phyloP scores from a whole-genome alignment of 768 basidiomycete species.

The Naganishia vishniacii region DNA sequence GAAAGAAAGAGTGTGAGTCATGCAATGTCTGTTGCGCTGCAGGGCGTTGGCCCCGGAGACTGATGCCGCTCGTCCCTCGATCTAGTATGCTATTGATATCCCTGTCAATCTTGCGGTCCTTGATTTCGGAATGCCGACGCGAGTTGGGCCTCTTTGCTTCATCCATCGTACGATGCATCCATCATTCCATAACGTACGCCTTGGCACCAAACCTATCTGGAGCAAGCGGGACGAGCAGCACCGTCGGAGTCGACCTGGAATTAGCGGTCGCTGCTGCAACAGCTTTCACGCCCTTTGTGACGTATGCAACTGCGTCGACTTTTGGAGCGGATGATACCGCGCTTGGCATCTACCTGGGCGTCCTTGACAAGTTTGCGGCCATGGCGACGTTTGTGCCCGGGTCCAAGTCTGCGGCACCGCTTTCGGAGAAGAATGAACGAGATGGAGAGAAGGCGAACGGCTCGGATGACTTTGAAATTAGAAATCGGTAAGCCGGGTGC shows the following conservation, averaged over 20 bases:
- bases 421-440: neutral
- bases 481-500: constrained; percentile 61
- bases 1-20: constrained; percentile 70
- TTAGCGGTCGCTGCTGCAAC: constrained; percentile 57
- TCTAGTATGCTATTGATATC: constrained; percentile 62
- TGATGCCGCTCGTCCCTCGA: no score
- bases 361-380: constrained; percentile 61
- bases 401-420: constrained; percentile 17
- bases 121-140: constrained; percentile 69
- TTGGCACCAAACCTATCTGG: constrained; percentile 4
- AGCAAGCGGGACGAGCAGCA: constrained; percentile 23
- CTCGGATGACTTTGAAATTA: constrained; percentile 61
- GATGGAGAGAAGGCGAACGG: constrained; percentile 31
- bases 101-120: constrained; percentile 69
- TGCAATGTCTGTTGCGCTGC: no score
- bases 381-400: constrained; percentile 42
- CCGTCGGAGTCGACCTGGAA: constrained; percentile 44
- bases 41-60: no score
- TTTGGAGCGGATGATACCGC: constrained; percentile 70
- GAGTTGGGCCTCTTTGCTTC: constrained; percentile 44
- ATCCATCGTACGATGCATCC: constrained; percentile 37
- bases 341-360: constrained; percentile 65
- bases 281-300: constrained; percentile 85
- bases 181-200: constrained; percentile 39
- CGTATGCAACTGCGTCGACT: constrained; percentile 78